Percentiles rank a stretch among this genome's conserved stretches.
phyloP scores from a whole-genome alignment of 805 yeast genomes.

The Kazachstania bromeliacearum region DNA sequence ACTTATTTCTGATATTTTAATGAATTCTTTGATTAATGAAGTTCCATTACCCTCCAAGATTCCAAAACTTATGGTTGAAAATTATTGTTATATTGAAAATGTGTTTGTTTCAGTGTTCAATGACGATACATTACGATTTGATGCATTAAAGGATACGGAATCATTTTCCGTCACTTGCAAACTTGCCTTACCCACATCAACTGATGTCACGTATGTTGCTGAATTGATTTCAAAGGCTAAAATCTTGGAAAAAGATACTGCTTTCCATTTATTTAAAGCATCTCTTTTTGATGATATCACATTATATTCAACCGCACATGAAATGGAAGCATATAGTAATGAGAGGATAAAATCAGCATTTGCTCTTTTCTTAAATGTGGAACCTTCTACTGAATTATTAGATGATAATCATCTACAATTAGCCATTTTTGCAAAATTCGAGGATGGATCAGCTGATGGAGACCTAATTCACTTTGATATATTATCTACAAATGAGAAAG shows the following conservation, averaged over 20 bases:
- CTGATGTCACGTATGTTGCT: constrained; percentile 57
- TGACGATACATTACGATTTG: constrained; percentile 22
- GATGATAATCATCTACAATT: constrained; percentile 33
- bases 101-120: constrained; percentile 40
- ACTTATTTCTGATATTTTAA: constrained; percentile 64
- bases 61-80: constrained; percentile 59
- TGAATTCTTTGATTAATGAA: constrained; percentile 86
- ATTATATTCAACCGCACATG: constrained; percentile 65
- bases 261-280: constrained; percentile 74
- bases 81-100: constrained; percentile 56
- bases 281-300: constrained; percentile 22
- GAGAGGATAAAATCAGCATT: constrained; percentile 57
- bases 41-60: constrained; percentile 56
- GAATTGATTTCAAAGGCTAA: constrained; percentile 47
- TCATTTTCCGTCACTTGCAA: constrained; percentile 19
- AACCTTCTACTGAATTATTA: constrained; percentile 33
- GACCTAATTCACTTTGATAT: constrained; percentile 11
- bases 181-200: constrained; percentile 13
- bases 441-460: constrained; percentile 21
- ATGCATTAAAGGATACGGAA: constrained; percentile 14
- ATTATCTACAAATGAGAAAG: constrained; percentile 9
- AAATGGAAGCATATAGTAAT: constrained; percentile 36
- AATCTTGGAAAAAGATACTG: constrained; percentile 67
- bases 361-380: constrained; percentile 55
- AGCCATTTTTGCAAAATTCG: constrained; percentile 40